Conservation (phyloP, 2,329 filamentous ascomycete genomes). For the Pseudogymnoascus pannorum region DNA sequence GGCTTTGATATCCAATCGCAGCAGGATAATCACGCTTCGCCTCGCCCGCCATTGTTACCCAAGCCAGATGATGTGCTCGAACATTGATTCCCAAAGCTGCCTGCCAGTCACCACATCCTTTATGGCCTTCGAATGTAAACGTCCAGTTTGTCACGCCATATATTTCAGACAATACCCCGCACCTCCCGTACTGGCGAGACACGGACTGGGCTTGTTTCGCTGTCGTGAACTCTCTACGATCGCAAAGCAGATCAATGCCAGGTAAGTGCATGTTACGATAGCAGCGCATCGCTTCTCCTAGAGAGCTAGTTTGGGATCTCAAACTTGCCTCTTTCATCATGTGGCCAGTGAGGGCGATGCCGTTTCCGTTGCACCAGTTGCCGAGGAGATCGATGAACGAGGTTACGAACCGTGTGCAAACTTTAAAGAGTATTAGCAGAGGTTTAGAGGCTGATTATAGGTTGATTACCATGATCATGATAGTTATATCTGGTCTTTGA, state of each 20-base stretch:
- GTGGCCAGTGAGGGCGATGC: constrained; percentile 25
- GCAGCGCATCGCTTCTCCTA: constrained; percentile 31
- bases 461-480: constrained; percentile 24
- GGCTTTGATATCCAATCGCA: constrained; percentile 28
- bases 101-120: constrained; percentile 31
- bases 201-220: constrained; percentile 29
- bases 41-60: constrained; percentile 30
- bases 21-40: constrained; percentile 30
- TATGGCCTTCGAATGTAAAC: constrained; percentile 30
- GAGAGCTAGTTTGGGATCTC: constrained; percentile 25
- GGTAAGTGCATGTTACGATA: constrained; percentile 28
- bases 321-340: constrained; percentile 31
- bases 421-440: neutral
- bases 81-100: constrained; percentile 30
- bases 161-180: constrained; percentile 27
- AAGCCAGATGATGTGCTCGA: constrained; percentile 28
- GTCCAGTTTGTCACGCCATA: constrained; percentile 29
- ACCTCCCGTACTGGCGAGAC: constrained; percentile 25
- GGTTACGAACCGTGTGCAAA: constrained; percentile 28
- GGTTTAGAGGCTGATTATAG: neutral
- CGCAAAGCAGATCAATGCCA: constrained; percentile 28
- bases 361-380: constrained; percentile 25
- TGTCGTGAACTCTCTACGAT: constrained; percentile 29
- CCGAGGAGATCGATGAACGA: constrained; percentile 28
- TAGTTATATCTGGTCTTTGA: constrained; percentile 25